Percentiles rank a stretch among this genome's conserved stretches.
Evolutionary conservation across 2,329 filamentous ascomycete genomes (phyloP).

Genomic region (Trichoderma koningii): DNA sequence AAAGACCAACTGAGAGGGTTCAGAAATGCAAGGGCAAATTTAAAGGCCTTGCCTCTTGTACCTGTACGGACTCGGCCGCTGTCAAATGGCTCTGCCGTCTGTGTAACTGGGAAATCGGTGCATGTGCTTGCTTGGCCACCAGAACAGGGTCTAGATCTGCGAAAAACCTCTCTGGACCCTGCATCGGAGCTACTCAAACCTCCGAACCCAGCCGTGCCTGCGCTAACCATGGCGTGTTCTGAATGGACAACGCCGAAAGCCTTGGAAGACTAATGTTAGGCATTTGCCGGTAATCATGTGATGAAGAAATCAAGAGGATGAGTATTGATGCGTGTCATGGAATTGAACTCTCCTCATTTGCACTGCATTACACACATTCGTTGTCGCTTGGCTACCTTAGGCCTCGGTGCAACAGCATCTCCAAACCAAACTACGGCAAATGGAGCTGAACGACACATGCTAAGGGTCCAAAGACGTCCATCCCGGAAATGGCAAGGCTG

Average conservation of each 20-base stretch:
- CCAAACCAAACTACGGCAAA: not conserved
- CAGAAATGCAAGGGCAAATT: too few species aligned
- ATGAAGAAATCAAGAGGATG: too few species aligned
- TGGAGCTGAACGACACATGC: too few species aligned
- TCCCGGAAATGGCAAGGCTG: not conserved
- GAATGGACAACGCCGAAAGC: not conserved
- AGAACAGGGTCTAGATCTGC: conserved; percentile 10
- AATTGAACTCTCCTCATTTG: too few species aligned
- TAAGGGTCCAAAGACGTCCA: not conserved
- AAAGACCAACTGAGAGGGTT: not conserved
- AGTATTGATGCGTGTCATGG: too few species aligned
- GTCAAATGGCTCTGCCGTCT: conserved; percentile 11
- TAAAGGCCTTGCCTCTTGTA: not conserved
- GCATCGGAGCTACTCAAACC: conserved; percentile 20
- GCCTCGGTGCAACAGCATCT: not conserved
- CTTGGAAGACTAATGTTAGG: not conserved
- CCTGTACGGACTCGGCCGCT: not conserved
- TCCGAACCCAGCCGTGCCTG: conserved; percentile 14
- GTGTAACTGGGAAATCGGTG: not conserved
- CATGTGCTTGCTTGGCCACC: not conserved
- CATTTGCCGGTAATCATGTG: not conserved
- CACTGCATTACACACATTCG: too few species aligned
- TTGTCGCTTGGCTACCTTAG: not conserved
- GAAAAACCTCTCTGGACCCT: conserved; percentile 12
- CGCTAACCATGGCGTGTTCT: not conserved